phyloP scores from a whole-genome alignment of 1,139 yeast genomes.

The Trichomonascaceae sp. region DNA sequence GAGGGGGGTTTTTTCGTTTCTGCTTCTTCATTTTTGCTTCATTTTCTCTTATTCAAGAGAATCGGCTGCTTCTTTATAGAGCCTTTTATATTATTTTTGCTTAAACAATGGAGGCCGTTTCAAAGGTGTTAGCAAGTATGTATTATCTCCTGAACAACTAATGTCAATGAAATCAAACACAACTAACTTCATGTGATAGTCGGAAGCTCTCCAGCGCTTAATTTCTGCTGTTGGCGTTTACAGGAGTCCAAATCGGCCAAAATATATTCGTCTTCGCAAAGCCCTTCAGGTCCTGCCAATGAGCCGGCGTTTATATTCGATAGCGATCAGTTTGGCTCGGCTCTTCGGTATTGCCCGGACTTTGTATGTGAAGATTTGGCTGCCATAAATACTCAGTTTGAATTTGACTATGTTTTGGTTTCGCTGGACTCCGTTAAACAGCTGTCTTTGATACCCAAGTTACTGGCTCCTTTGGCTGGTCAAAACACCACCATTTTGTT shows the following conservation, averaged over 20 bases:
- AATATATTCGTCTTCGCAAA: background rate
- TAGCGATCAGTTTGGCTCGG: slow-evolving; percentile 25
- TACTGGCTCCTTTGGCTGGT: slow-evolving; percentile 19
- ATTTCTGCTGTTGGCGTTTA: slow-evolving; percentile 5
- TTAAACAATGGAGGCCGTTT: background rate
- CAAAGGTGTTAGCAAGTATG: background rate
- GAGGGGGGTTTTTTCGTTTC: background rate
- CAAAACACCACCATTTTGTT: slow-evolving; percentile 28
- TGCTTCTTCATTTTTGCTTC: background rate
- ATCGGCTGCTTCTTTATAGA: background rate
- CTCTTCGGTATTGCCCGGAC: slow-evolving; percentile 17
- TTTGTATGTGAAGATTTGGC: slow-evolving; percentile 14
- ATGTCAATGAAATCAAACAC: background rate
- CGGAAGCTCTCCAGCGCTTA: slow-evolving; percentile 3
- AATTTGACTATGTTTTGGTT: slow-evolving; percentile 27
- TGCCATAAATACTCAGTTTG: slow-evolving; percentile 8
- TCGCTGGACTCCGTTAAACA: slow-evolving; percentile 27
- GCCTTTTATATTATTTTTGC: background rate
- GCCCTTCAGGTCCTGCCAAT: background rate
- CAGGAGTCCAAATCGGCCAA: slow-evolving; percentile 3
- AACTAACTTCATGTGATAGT: background rate
- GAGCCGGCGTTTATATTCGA: slow-evolving; percentile 2
- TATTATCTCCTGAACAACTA: background rate
- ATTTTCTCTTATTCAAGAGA: background rate
- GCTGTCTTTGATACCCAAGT: slow-evolving; percentile 23